Conservation (phyloP, 306 rosid genomes). For the Styphnolobium japonicum region DNA sequence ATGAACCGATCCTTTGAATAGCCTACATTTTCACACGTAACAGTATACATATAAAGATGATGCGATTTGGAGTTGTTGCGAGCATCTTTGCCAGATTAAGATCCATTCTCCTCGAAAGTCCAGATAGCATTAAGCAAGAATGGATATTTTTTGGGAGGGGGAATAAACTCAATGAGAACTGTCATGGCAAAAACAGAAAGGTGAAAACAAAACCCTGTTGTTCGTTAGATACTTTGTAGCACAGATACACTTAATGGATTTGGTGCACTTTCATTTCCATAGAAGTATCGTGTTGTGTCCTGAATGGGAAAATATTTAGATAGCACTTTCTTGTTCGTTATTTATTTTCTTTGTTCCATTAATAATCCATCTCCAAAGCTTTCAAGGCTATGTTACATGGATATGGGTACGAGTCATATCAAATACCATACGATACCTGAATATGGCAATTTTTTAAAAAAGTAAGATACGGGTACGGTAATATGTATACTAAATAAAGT, state of each 20-base stretch:
- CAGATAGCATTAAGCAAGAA: slow-evolving; percentile 25
- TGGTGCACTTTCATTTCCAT: neutral
- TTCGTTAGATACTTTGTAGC: neutral
- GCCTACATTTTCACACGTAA: slow-evolving; percentile 70
- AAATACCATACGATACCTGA: no score
- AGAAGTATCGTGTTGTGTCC: slow-evolving; percentile 1
- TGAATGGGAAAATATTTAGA: neutral
- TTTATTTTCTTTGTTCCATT: neutral
- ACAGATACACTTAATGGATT: neutral
- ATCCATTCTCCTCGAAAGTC: slow-evolving; percentile 93
- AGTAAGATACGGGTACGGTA: no score
- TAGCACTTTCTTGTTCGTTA: slow-evolving; percentile 4
- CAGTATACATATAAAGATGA: slow-evolving; percentile 70
- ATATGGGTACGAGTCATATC: no score
- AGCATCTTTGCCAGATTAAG: slow-evolving; percentile 78
- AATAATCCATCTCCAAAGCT: slow-evolving; percentile 20
- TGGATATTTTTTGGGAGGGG: neutral
- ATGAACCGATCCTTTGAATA: slow-evolving; percentile 87
- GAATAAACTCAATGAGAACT: neutral
- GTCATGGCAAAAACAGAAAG: slow-evolving; percentile 6
- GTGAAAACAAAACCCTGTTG: neutral
- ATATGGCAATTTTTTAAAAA: no score
- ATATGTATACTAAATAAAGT: no score
- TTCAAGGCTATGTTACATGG: no score
- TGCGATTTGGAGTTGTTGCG: slow-evolving; percentile 48